A percentile compares a stretch with the other conserved stretches of the same genome.
Evolutionary conservation across 345 rosid genomes (phyloP).

Genomic region (Acer campestre): DNA sequence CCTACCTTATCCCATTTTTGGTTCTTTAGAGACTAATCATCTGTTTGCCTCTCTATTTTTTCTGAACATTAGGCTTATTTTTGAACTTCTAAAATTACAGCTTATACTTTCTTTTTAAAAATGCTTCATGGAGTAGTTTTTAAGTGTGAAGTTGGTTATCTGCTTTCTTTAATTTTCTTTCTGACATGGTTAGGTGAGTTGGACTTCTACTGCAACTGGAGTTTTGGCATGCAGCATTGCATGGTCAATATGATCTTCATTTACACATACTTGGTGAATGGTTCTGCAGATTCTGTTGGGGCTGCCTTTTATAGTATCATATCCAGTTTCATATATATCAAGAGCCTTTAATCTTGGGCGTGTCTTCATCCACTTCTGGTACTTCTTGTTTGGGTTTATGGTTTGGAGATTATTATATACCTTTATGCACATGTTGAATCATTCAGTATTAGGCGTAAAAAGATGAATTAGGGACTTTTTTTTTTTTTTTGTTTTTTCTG

Average conservation of each 20-base stretch:
- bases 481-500: too few relatives aligned
- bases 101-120: neutral
- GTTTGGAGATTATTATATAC: neutral
- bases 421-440: neutral
- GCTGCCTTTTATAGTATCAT: conserved; percentile 71
- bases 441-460: neutral
- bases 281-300: conserved; percentile 87
- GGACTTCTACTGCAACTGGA: conserved; percentile 36
- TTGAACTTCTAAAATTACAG: neutral
- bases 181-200: conserved; percentile 61
- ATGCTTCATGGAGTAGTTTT: conserved; percentile 7
- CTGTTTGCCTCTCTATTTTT: neutral
- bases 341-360: conserved; percentile 96
- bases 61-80: neutral
- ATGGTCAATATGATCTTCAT: conserved; percentile 34
- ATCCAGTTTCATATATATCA: conserved; percentile 75
- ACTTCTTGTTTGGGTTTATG: conserved; percentile 29
- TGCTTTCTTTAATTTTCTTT: conserved; percentile 26
- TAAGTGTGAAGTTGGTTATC: conserved; percentile 15
- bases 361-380: conserved; percentile 96
- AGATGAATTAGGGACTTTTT: neutral
- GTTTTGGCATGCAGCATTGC: conserved; percentile 20
- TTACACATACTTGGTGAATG: conserved; percentile 37
- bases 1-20: conserved; percentile 26
- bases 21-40: conserved; percentile 2